Base-by-base conservation (phyloP, 2,329 filamentous ascomycete genomes). In the Trichoderma koningii region DNA sequence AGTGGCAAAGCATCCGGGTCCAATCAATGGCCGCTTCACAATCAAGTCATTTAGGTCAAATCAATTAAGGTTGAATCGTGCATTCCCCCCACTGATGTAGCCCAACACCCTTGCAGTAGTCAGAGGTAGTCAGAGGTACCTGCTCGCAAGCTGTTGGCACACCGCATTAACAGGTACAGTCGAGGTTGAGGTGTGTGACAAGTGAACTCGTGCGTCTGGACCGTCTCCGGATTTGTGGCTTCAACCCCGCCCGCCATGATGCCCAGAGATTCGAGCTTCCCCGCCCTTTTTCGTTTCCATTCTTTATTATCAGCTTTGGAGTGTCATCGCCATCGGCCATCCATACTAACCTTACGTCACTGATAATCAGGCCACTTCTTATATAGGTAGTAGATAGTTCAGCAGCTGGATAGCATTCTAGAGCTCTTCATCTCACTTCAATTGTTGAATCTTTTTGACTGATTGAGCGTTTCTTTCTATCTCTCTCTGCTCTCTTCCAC, bases 191-290 rank as follows among this genome's bases (percentile, higher is more conserved):
- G 34, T 38, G 12, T 14, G 28, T 41, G 44, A 14, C 56, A n/a
- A 48, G 56, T 50, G 30, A 42, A 42, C 56, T 59, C 44, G 44
- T 23, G 21, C 12, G 17, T 19, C 12, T 48, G n/a, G 51, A 48
- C 23, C n/a, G 19, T 63, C 55, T 15, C 41, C 45, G 30, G 21
- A 5, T n/a, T 48, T 44, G 61, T 56, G 44, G 41, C 38, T 57
- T 62, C 50, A 61, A 65, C 64, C 64, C 64, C 64, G 64, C 64
- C 64, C 64, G 64, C 64, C 45, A 44, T n/a, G 57, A 65, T 65
- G 51, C 28, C 23, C 12, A 14, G 34, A 47, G 30, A 51, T 17
- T 52, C n/a, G n/a, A 41, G 50, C 55, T 64, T 59, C 64, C 64
- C 64, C 64, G 64, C 64, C 55, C 50, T 26, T 45, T 50, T 51